Evolutionary conservation across 768 basidiomycete genomes (phyloP), one percentile per base, ranked within the genome.

Genomic region (Cystobasidium onofrii): DNA sequence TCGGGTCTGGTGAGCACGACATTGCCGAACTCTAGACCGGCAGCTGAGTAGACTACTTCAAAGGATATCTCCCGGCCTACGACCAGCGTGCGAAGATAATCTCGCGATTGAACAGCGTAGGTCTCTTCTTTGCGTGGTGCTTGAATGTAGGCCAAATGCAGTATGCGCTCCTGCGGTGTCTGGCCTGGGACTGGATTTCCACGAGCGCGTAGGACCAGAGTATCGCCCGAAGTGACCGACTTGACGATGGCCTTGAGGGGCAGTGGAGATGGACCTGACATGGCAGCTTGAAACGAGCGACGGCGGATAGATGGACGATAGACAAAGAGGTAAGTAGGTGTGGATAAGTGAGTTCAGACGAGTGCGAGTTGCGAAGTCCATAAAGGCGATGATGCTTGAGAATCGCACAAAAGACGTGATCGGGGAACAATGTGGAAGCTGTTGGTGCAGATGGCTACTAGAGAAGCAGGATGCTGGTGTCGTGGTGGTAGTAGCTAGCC

Each of bases 61-160:
- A 95, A 96, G 0, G 88, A 85, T 78, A 97, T 85, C 81, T 94
- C 88, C 80, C 96, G 97, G 76, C 94, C 95, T 64, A 97, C 92
- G 13, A 88, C 84, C 57, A 93, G 82, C 27, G 87, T 83, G 52
- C 96, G 89, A 41, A 98, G 84, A 82, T 89, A 96, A 82, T 97
- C 96, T 76, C 96, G 89, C 60, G 92, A 87, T 80, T 94, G 91
- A 81, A 89, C 96, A 1, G 95, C 90, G 87, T 89, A 92, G 6
- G 88, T 87, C 91, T 97, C 96, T 80, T 98, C 96, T 75, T 92
- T 90, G 74, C 94, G 85, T 2, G 96, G 95, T 33, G 93, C 89
- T 25, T 86, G 81, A 61, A 96, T 83, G 78, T 95, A 93, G 36
- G 91, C 91, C 57, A 99, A 86, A 82, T 98, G 90, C 46, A 98